Conservation (phyloP, 1,284 basidiomycete species). For the Moniliella sp. region DNA sequence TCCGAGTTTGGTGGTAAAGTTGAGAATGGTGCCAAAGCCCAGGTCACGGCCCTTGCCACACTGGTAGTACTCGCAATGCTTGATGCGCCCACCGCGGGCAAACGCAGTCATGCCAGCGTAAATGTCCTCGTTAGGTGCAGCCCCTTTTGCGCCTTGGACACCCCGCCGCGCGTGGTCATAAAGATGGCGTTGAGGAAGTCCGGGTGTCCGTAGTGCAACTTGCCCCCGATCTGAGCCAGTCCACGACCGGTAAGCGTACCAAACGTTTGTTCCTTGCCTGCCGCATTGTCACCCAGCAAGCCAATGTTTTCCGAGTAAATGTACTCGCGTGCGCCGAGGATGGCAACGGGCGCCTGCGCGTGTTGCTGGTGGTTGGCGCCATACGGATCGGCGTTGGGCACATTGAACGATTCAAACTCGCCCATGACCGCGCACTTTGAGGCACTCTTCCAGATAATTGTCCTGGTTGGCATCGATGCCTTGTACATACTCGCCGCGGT, state of each 20-base stretch:
- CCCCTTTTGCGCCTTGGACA: slow-evolving; percentile 96
- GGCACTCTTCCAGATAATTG: slow-evolving; percentile 96
- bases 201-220: slow-evolving; percentile 93
- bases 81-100: slow-evolving; percentile 85
- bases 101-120: slow-evolving; percentile 98
- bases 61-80: slow-evolving; percentile 91
- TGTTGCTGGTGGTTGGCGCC: slow-evolving; percentile 47
- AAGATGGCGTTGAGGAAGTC: slow-evolving; percentile 95
- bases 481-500: slow-evolving; percentile 93
- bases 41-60: slow-evolving; percentile 97
- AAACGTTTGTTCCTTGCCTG: slow-evolving; percentile 98
- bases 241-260: slow-evolving; percentile 85
- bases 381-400: slow-evolving; percentile 72
- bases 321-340: slow-evolving; percentile 94
- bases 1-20: slow-evolving; percentile 98
- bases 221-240: slow-evolving; percentile 89
- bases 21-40: slow-evolving; percentile 92
- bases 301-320: slow-evolving; percentile 99
- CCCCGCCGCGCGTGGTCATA: slow-evolving; percentile 93
- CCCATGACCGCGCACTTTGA: slow-evolving; percentile 96
- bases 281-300: slow-evolving; percentile 90
- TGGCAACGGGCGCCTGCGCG: slow-evolving; percentile 70
- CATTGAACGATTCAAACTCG: slow-evolving; percentile 83
- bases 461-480: slow-evolving; percentile 99
- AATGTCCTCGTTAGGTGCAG: slow-evolving; percentile 97